A percentile compares a stretch with the other conserved stretches of the same genome.
These are phyloP conservation scores for Eucalyptus polyanthemos DNA, from an alignment of 345 rosid species.

Conservation along the genomic window DNA sequence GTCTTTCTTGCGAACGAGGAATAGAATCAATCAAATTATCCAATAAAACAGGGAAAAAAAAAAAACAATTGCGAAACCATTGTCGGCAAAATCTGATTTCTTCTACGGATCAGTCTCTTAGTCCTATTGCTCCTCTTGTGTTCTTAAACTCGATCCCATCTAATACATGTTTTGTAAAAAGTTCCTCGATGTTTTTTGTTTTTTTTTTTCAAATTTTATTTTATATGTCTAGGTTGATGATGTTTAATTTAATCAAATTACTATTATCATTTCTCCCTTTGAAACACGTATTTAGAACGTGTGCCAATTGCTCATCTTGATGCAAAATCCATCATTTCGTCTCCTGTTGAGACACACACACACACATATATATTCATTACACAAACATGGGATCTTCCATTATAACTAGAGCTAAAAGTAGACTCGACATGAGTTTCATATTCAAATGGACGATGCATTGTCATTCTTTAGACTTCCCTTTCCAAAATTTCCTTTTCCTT, in stretches of 20 bases:
- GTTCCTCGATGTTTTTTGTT: not conserved
- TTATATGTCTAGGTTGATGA: not conserved
- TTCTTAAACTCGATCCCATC: not conserved
- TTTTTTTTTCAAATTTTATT: not conserved
- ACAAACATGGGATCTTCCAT: not conserved
- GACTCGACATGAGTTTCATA: not conserved
- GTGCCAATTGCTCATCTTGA: not conserved
- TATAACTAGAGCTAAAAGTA: not conserved
- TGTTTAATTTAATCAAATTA: not conserved
- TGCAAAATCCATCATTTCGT: not conserved
- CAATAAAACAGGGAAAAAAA: not conserved
- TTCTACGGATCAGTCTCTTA: fast-evolving
- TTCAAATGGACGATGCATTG: not conserved
- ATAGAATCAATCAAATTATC: not conserved
- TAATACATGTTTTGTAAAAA: too few species aligned
- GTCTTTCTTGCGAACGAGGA: not conserved
- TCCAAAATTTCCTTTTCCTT: not conserved
- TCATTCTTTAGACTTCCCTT: not conserved
- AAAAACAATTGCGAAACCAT: not conserved
- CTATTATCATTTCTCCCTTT: not conserved
- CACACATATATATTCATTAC: not conserved
- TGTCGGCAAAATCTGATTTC: fast-evolving
- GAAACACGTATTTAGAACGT: not conserved
- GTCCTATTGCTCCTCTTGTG: not conserved
- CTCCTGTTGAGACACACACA: not conserved